Percentiles rank a stretch among this genome's conserved stretches.
Evolutionary conservation across 768 basidiomycete genomes (phyloP).

Genomic region (Pleurotus djamor): DNA sequence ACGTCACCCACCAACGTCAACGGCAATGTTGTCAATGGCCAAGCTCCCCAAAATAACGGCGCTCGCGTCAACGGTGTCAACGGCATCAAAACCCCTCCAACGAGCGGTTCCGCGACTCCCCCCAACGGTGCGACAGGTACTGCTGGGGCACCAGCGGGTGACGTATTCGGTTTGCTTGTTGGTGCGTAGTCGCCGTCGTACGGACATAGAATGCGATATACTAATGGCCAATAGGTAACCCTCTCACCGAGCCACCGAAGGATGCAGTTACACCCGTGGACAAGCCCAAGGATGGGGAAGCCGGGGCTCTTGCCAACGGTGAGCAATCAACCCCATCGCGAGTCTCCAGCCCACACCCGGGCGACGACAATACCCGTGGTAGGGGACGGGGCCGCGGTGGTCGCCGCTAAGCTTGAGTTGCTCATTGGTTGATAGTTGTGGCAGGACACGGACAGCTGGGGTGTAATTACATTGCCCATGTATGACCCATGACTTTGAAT

Average conservation of each 20-base stretch:
- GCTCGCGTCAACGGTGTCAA: neutral
- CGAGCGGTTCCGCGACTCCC: neutral
- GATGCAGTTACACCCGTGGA: neutral
- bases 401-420: neutral
- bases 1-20: neutral
- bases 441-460: neutral
- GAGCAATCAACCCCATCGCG: constrained; percentile 2
- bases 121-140: neutral
- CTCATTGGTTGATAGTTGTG: neutral
- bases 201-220: neutral
- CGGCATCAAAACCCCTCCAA: neutral
- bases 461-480: neutral
- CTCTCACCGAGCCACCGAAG: neutral
- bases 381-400: neutral
- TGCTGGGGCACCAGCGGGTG: neutral
- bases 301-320: neutral
- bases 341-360: constrained; percentile 3
- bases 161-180: neutral
- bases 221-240: neutral
- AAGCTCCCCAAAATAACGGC: neutral
- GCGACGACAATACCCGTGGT: neutral
- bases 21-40: neutral
- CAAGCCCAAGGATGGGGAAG: neutral
- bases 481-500: neutral
- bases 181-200: neutral